phyloP scores from a whole-genome alignment of 139 green algal species.

The Chlamydomonas urium region DNA sequence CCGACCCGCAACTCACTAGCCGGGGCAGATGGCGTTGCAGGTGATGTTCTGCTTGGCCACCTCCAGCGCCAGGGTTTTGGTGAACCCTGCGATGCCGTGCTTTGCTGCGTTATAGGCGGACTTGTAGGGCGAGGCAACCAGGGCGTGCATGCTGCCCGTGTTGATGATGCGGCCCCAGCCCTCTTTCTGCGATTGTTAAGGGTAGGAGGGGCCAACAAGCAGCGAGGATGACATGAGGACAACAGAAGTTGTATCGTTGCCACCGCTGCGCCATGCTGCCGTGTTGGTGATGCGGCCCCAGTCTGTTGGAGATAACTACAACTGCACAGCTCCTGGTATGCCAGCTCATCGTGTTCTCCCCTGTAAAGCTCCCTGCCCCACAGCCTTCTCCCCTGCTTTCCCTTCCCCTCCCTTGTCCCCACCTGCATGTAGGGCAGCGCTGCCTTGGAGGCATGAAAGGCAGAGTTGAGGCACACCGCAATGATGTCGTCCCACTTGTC shows the following conservation, averaged over 20 bases:
- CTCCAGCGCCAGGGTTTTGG: constrained; percentile 63
- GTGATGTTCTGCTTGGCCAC: constrained; percentile 57
- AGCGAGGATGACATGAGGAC: background rate
- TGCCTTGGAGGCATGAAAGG: constrained; percentile 80
- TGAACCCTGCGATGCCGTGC: constrained; percentile 58
- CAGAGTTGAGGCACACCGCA: constrained; percentile 59
- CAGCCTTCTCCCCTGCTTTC: constrained; percentile 1
- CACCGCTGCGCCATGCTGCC: no score
- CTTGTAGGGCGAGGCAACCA: constrained; percentile 87
- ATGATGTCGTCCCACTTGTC: constrained; percentile 84
- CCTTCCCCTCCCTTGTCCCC: no score
- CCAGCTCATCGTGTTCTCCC: no score
- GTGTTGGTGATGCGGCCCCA: no score
- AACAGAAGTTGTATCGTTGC: no score
- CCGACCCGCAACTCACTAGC: constrained; percentile 45
- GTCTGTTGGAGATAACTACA: no score
- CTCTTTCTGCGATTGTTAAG: no score
- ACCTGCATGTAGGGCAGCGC: constrained; percentile 77
- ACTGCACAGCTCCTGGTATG: no score
- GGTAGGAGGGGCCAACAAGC: no score
- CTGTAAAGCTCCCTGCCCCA: background rate
- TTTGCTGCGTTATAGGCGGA: constrained; percentile 89
- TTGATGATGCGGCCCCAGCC: constrained; percentile 85
- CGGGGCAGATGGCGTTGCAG: constrained; percentile 72
- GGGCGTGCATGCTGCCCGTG: constrained; percentile 79